Evolutionary conservation across 306 rosid genomes (phyloP).

Genomic region (Cucurbita maxima): DNA sequence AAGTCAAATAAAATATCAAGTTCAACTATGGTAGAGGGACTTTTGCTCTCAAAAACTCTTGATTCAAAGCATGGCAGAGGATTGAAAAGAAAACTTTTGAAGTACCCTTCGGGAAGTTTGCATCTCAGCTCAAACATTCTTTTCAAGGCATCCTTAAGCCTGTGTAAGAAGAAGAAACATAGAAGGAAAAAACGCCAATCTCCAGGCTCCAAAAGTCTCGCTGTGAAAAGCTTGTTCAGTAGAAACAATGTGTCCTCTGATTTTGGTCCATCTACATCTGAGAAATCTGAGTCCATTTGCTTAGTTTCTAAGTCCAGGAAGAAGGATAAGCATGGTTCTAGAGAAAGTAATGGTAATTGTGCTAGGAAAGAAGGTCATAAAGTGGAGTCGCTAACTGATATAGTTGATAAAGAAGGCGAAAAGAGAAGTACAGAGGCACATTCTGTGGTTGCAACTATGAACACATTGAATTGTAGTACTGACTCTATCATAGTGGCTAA

Average conservation of each 20-base stretch:
- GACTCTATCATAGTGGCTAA: slow-evolving; percentile 10
- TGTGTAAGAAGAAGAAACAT: slow-evolving; percentile 35
- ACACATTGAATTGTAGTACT: slow-evolving; percentile 15
- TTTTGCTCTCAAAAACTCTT: slow-evolving; percentile 12
- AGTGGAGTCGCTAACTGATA: slow-evolving; percentile 13
- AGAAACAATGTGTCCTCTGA: slow-evolving; percentile 22
- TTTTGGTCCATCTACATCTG: slow-evolving; percentile 43
- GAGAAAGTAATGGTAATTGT: slow-evolving; percentile 11
- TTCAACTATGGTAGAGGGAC: slow-evolving; percentile 6
- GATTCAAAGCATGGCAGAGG: slow-evolving; percentile 24
- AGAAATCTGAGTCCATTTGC: slow-evolving; percentile 12
- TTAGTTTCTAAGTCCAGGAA: slow-evolving; percentile 16
- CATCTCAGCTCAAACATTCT: slow-evolving; percentile 22
- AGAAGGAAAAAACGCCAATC: slow-evolving; percentile 26
- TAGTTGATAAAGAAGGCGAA: slow-evolving; percentile 21
- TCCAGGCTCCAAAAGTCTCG: slow-evolving; percentile 11
- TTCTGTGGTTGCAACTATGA: slow-evolving; percentile 30
- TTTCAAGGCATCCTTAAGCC: slow-evolving; percentile 23
- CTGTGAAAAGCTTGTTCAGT: slow-evolving; percentile 13
- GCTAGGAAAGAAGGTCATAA: not conserved
- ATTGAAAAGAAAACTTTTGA: slow-evolving; percentile 35
- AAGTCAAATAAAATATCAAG: slow-evolving; percentile 17
- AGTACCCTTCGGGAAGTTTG: slow-evolving; percentile 27
- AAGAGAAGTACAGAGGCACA: slow-evolving; percentile 22
- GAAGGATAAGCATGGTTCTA: slow-evolving; percentile 16